Conservation (phyloP, 2,329 filamentous ascomycete species). For the Talaromyces amestolkiae region DNA sequence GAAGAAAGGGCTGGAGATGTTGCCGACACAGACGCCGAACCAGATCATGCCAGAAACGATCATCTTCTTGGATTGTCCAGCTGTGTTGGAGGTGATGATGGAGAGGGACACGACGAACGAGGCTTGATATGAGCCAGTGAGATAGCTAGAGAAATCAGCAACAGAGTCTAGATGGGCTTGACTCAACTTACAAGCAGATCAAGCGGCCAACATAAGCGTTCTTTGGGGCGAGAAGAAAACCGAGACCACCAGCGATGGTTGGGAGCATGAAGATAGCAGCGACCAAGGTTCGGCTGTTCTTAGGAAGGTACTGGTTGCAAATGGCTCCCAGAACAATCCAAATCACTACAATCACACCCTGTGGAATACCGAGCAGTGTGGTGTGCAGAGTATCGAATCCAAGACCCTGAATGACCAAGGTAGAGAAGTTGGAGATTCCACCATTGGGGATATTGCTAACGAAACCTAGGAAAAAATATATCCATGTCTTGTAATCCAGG, state of each 20-base stretch:
- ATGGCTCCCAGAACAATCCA: conserved; percentile 25
- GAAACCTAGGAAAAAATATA: conserved; percentile 10
- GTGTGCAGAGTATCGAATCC: conserved; percentile 41
- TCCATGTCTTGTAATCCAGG: conserved; percentile 15
- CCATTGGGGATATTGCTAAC: conserved; percentile 31
- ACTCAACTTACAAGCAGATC: conserved; percentile 22
- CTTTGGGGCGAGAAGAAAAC: conserved; percentile 22
- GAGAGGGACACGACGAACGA: conserved; percentile 32
- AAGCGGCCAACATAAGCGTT: conserved; percentile 24
- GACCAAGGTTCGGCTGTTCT: conserved; percentile 24
- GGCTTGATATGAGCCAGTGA: conserved; percentile 31
- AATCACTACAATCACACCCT: conserved; percentile 34
- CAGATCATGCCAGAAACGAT: conserved; percentile 31
- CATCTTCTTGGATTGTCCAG: conserved; percentile 35
- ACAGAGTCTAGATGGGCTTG: neutral
- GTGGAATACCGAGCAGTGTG: conserved; percentile 38
- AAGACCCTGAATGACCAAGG: conserved; percentile 37
- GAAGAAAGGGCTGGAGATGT: conserved; percentile 31
- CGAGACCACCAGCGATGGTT: conserved; percentile 25
- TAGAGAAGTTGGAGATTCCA: conserved; percentile 31
- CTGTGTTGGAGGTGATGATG: conserved; percentile 31
- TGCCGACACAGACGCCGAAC: conserved; percentile 28
- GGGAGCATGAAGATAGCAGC: conserved; percentile 26
- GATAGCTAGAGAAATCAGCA: conserved; percentile 21
- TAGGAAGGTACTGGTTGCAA: conserved; percentile 25